Base-by-base conservation (phyloP, 2,329 filamentous ascomycete species). In the Periconia macrospinosa region DNA sequence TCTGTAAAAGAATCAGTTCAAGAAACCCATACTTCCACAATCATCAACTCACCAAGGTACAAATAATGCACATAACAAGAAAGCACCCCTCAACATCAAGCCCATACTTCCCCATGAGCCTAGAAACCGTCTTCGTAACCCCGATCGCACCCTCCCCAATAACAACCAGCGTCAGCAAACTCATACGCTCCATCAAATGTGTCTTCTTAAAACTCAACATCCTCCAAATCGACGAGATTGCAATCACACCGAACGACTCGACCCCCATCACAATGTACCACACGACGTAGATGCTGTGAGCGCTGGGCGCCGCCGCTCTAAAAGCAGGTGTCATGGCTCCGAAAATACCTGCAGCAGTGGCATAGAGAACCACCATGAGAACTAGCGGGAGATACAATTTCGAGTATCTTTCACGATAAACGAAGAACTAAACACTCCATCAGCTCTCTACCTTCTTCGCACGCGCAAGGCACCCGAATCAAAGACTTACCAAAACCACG, bases 81-180 rank as follows among this genome's bases (percentile, higher is more conserved):
- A 71, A 67, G 47, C 68, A 71, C 9, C 70, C 68, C 40, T 73
- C 70, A 9, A 65, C 58, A 43, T 73, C 66, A 8, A 73, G 53
- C 2, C 70, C 70, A 33, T 59, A 60, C 50, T 74, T 73, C 2
- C 71, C 70, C 71, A 74, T 73, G 48, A 73, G 59, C 37, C 64
- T 63, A 6, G 64, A 62, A 17, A 87, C 82, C 35, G 79, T 80
- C 64, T 81, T 79, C 20, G 80, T 81, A 27, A 87, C 75, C n/a
- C 83, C 80, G 40, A 87, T 85, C 15, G 86, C 82, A 47, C 85
- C 85, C 62, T 88, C 86, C 14, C 86, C 86, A 53, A 88, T 80
- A 52, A 89, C 84, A 55, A 88, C 86, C 45, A 88, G 76, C 0
- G 85, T 88, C 51, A 88, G 75, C 2, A 87, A 75, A 13, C 80